These are phyloP conservation scores for Pleurotus tuber-regium DNA, from an alignment of 768 basidiomycete species.

Conservation along the genomic window DNA sequence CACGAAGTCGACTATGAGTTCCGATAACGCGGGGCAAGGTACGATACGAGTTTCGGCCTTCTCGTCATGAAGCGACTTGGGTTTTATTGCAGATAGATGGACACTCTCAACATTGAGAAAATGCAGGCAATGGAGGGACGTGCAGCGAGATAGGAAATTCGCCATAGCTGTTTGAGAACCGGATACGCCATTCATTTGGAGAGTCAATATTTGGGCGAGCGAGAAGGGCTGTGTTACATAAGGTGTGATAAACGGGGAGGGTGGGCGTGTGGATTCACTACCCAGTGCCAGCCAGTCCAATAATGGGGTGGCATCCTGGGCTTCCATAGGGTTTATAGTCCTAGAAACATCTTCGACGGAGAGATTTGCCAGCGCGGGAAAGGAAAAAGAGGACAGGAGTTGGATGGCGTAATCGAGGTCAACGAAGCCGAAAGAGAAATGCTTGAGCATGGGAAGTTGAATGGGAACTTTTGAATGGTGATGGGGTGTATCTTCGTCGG, in stretches of 20 bases:
- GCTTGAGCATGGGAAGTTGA: slow-evolving; percentile 26
- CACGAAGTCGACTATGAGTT: not conserved
- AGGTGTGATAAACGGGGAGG: not conserved
- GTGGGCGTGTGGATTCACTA: not conserved
- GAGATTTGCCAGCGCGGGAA: slow-evolving; percentile 22
- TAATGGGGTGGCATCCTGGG: slow-evolving; percentile 34
- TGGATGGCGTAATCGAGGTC: slow-evolving; percentile 36
- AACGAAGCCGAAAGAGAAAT: slow-evolving; percentile 42
- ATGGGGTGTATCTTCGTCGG: slow-evolving; percentile 7
- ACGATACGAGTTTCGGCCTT: not conserved
- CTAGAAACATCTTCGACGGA: slow-evolving; percentile 43
- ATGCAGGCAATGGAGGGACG: slow-evolving; percentile 22
- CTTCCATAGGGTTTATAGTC: slow-evolving; percentile 29
- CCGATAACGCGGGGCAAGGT: slow-evolving; percentile 5
- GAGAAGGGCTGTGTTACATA: slow-evolving; percentile 19
- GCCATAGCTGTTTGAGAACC: slow-evolving; percentile 18
- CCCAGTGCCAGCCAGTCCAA: slow-evolving; percentile 29
- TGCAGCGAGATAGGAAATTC: slow-evolving; percentile 25
- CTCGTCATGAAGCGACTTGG: not conserved
- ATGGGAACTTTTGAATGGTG: slow-evolving; percentile 13
- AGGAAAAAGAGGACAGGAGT: slow-evolving; percentile 34
- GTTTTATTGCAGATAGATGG: slow-evolving; percentile 18
- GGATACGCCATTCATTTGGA: slow-evolving; percentile 30
- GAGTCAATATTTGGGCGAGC: slow-evolving; percentile 20
- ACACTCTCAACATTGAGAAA: slow-evolving; percentile 21